These are phyloP conservation scores for Leccinum arenicola DNA, from an alignment of 768 basidiomycete species.

Conservation along the genomic window DNA sequence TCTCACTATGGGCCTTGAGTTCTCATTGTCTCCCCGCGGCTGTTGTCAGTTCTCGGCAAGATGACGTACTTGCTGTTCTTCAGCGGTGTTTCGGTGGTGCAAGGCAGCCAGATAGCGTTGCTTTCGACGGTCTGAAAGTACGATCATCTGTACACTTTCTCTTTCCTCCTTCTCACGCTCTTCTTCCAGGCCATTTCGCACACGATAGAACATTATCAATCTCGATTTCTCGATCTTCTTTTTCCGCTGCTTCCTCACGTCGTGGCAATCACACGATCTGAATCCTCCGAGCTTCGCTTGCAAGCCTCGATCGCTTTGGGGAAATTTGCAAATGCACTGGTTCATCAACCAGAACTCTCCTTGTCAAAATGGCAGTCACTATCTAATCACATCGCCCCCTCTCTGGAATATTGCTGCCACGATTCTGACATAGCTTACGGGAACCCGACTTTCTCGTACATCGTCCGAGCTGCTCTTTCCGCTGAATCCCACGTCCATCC, in stretches of 20 bases:
- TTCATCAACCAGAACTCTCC: conserved; percentile 33
- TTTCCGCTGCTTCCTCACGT: conserved; percentile 24
- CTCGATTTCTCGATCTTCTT: conserved; percentile 16
- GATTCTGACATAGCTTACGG: neutral
- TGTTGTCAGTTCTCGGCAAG: conserved; percentile 33
- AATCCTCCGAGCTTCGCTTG: conserved; percentile 18
- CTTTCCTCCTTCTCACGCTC: conserved; percentile 6
- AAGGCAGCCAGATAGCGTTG: conserved; percentile 12
- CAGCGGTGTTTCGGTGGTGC: conserved; percentile 34
- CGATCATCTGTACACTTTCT: neutral
- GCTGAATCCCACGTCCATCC: conserved; percentile 17
- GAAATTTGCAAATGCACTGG: conserved; percentile 28
- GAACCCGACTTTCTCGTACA: conserved; percentile 20
- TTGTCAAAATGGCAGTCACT: conserved; percentile 23
- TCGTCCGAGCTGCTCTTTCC: conserved; percentile 30
- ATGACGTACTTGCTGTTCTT: conserved; percentile 36
- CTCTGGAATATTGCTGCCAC: conserved; percentile 18
- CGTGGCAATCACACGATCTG: conserved; percentile 11
- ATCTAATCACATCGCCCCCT: conserved; percentile 27
- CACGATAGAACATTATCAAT: conserved; percentile 17
- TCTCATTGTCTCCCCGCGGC: conserved; percentile 45
- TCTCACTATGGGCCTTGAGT: conserved; percentile 50
- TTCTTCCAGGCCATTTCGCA: conserved; percentile 24
- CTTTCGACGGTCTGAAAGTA: conserved; percentile 32
- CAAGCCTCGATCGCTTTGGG: conserved; percentile 23